Base-by-base conservation (phyloP, 2,329 filamentous ascomycete genomes). In the Bipolaris victoriae region DNA sequence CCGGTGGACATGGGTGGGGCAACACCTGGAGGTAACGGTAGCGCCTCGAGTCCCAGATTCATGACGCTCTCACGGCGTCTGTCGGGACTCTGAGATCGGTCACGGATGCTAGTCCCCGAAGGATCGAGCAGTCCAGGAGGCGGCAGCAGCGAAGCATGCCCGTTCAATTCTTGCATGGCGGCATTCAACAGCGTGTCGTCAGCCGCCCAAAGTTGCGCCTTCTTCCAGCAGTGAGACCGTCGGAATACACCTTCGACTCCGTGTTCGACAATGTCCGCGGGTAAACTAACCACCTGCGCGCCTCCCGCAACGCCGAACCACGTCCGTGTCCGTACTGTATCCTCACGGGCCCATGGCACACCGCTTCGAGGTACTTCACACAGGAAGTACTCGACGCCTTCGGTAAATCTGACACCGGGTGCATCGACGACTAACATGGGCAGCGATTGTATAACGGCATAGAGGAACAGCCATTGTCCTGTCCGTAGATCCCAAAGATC, bases 401-500 rank as follows among this genome's bases (percentile, higher is more conserved):
- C 85, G 0, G 86, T 89, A 72, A 84, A 88, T 52, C 83, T 84
- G 43, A 93, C 78, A 9, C 84, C 87, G 0, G 89, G 89, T 0
- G 89, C 90, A 73, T 95, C 91, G 33, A 92, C 82, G 1, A 91
- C 89, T 10, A 94, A 80, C 82, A 92, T 88, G 4, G 91, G 91
- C 22, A 94, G 81, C 1, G 88, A 88, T 76, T 95, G 90, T 7
- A 94, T 81, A 7, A 92, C 85, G 6, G 86, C 88, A 70, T 94
- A 94, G 55, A 93, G 80, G 78, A 94, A 93, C 49, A 95, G 80
- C 90, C 90, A 95, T 72, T 90, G 87, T 13, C 91, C 91, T 41
- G 89, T 85, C 41, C 90, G 85, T 65, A 90, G 84, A 66, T 93
- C 89, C 35, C 82, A 81, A 40, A 93, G 78, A 64, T 93, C 89